Evolutionary conservation across 2,329 filamentous ascomycete genomes (phyloP).

Genomic region (Ilyonectria destructans): DNA sequence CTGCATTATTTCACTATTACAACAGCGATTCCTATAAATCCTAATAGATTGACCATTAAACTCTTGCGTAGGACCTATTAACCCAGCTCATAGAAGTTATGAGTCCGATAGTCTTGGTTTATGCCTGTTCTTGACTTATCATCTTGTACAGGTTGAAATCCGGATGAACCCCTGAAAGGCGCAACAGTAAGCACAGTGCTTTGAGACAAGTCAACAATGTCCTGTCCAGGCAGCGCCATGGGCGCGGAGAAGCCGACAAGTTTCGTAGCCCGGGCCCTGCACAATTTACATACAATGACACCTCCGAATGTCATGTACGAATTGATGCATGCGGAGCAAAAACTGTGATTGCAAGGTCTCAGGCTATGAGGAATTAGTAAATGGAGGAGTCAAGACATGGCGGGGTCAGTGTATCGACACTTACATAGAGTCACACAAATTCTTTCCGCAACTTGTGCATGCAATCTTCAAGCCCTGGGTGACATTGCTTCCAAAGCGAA

Average conservation of each 20-base stretch:
- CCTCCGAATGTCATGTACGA: conserved; percentile 24
- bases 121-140: too few species aligned
- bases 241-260: conserved; percentile 31
- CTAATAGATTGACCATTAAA: too few species aligned
- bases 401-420: conserved; percentile 1
- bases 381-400: neutral
- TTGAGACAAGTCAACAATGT: conserved; percentile 14
- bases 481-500: neutral
- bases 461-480: conserved; percentile 5
- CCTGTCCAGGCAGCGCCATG: conserved; percentile 29
- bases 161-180: neutral
- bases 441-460: conserved; percentile 19
- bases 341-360: conserved; percentile 30
- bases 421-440: conserved; percentile 31
- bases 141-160: neutral
- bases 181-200: neutral
- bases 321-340: conserved; percentile 20
- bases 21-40: too few species aligned
- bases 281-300: conserved; percentile 17
- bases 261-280: conserved; percentile 19
- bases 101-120: too few species aligned
- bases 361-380: conserved; percentile 1
- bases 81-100: too few species aligned
- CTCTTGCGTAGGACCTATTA: too few species aligned
- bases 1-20: too few species aligned